phyloP scores from a whole-genome alignment of 192 early-diverging fungal species.

The Coemansia furcata region DNA sequence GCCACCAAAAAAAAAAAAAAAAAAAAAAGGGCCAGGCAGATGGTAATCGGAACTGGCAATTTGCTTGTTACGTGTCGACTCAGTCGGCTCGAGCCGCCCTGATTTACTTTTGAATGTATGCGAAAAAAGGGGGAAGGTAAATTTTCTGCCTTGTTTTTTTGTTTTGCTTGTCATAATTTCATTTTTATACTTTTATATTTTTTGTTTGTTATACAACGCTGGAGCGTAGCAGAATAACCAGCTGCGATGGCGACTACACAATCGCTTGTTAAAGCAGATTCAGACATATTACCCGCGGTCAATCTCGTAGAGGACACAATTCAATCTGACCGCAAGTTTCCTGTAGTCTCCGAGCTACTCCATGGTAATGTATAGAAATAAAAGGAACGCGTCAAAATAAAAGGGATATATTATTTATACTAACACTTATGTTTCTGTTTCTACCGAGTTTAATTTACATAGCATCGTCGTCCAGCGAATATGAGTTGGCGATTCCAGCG shows the following conservation, averaged over 20 bases:
- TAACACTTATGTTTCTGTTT: not conserved
- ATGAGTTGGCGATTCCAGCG: conserved; percentile 44
- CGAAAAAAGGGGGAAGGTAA: too few relatives aligned
- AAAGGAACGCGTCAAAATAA: conserved; percentile 1
- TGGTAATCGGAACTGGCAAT: too few relatives aligned
- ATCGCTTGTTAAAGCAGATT: not conserved
- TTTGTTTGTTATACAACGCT: not conserved
- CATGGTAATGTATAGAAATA: conserved; percentile 32
- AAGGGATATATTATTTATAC: not conserved
- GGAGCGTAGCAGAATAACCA: not conserved
- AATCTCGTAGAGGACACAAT: conserved; percentile 33
- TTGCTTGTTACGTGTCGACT: not conserved
- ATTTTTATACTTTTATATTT: not conserved
- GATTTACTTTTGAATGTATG: too few relatives aligned
- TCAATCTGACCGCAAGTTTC: conserved; percentile 46
- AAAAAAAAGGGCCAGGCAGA: too few relatives aligned
- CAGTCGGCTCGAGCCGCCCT: not conserved
- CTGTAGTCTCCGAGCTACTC: conserved; percentile 43
- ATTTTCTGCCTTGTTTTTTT: not conserved
- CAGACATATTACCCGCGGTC: not conserved
- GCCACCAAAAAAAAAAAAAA: too few relatives aligned
- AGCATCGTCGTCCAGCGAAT: conserved; percentile 57
- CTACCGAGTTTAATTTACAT: conserved; percentile 5
- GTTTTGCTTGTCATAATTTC: not conserved
- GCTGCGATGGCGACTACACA: not conserved